A percentile compares a stretch with the other conserved stretches of the same genome.
These are phyloP conservation scores for Boletellus deceptivus DNA, from an alignment of 1,284 basidiomycete genomes.

Conservation along the genomic window DNA sequence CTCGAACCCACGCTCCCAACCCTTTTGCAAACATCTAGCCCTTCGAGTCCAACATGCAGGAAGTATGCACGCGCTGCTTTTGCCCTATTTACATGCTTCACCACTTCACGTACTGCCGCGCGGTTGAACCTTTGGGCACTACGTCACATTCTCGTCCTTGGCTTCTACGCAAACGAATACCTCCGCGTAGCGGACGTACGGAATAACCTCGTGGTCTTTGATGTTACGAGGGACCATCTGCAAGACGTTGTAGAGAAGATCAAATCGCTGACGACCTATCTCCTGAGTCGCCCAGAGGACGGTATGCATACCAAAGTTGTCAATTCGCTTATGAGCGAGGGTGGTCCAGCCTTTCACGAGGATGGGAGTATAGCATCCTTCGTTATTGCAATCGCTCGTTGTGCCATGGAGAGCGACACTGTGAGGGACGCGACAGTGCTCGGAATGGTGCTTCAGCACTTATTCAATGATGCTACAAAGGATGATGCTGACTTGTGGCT, in stretches of 20 bases:
- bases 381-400: slow-evolving; percentile 41
- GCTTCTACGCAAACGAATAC: slow-evolving; percentile 56
- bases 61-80: slow-evolving; percentile 64
- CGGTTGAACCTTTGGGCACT: slow-evolving; percentile 61
- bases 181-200: slow-evolving; percentile 47
- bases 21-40: slow-evolving; percentile 31
- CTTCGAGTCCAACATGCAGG: slow-evolving; percentile 46
- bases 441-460: slow-evolving; percentile 55
- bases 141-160: slow-evolving; percentile 60
- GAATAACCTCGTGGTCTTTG: slow-evolving; percentile 44
- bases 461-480: slow-evolving; percentile 58
- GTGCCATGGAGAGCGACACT: slow-evolving; percentile 43
- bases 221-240: slow-evolving; percentile 23
- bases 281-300: slow-evolving; percentile 51
- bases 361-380: slow-evolving; percentile 40
- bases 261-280: slow-evolving; percentile 66
- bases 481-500: slow-evolving; percentile 80
- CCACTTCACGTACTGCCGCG: slow-evolving; percentile 58
- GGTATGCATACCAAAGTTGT: slow-evolving; percentile 22
- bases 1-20: slow-evolving; percentile 61
- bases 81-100: slow-evolving; percentile 60
- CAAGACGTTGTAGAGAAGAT: slow-evolving; percentile 48
- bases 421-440: slow-evolving; percentile 59
- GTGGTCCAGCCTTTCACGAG: slow-evolving; percentile 21
- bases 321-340: slow-evolving; percentile 23